Evolutionary conservation across 2,329 filamentous ascomycete genomes (phyloP).

Genomic region (Claviceps africana): DNA sequence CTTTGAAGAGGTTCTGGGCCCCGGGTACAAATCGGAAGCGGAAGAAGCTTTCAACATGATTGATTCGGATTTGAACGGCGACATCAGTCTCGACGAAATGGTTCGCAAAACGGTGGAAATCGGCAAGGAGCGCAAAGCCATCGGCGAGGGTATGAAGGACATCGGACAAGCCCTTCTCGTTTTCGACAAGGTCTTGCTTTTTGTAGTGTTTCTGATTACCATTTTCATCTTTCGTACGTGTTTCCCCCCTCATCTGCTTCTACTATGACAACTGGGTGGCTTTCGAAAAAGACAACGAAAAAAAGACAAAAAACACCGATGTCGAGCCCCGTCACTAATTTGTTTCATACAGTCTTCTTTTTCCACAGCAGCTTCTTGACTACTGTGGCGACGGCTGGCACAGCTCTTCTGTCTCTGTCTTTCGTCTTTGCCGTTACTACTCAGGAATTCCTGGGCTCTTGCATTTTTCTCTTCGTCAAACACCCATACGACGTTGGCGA

Average conservation of each 20-base stretch:
- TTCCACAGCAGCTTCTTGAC: slow-evolving; percentile 76
- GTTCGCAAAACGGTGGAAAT: slow-evolving; percentile 73
- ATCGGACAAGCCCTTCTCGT: slow-evolving; percentile 89
- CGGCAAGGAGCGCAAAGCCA: slow-evolving; percentile 73
- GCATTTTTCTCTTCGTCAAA: slow-evolving; percentile 97
- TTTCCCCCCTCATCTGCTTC: too few species aligned
- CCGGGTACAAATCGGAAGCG: slow-evolving; percentile 58
- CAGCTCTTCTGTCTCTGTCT: slow-evolving; percentile 83
- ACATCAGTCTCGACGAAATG: slow-evolving; percentile 94
- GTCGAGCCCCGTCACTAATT: background rate
- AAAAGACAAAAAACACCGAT: background rate
- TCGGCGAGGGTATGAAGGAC: slow-evolving; percentile 89
- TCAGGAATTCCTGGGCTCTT: slow-evolving; percentile 93
- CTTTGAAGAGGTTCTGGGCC: slow-evolving; percentile 73
- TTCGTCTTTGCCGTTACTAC: slow-evolving; percentile 89
- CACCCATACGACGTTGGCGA: slow-evolving; percentile 95
- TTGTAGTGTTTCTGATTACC: slow-evolving; percentile 66
- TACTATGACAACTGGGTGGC: background rate
- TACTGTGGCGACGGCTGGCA: slow-evolving; percentile 79
- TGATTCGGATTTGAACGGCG: slow-evolving; percentile 80
- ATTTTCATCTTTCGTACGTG: slow-evolving; percentile 67
- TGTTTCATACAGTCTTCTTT: slow-evolving; percentile 50
- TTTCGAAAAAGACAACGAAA: background rate
- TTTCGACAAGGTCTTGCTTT: slow-evolving; percentile 72
- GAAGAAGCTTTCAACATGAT: slow-evolving; percentile 72